Base-by-base conservation (phyloP, 495 filamentous ascomycete genomes). In the Arthonia radiata region DNA sequence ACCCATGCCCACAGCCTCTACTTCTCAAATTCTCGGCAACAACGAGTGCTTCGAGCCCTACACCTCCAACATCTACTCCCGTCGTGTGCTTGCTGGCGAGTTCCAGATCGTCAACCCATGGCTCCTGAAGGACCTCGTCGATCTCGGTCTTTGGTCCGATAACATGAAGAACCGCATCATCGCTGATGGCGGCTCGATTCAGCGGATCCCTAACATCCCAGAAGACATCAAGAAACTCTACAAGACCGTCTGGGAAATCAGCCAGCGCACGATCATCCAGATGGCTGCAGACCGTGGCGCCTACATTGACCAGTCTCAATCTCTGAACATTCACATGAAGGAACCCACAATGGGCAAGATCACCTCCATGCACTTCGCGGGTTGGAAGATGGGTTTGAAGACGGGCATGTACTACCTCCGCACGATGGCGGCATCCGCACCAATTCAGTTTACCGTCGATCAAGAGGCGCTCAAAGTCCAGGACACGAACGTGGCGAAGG, bases 121-220 rank as follows among this genome's bases (percentile, higher is more conserved):
- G 89, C 56, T 97, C 26, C 67, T 97, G 29, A 93, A 92, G 61
- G 86, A 97, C 41, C 67, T 97, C 10, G 86, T 97, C 31, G 86
- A 97, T 39, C 73, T 93, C 57, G 86, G 86, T 34, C 62, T 97
- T 17, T 97, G 86, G 86, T 92, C 82, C 18, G 86, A 97, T 53
- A 81, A 80, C 60, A 97, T 97, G 86, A 97, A 97, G 65, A 97
- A 97, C 58, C 79, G 86, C 37, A 97, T 97, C 59, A 94, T 97
- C 40, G 72, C 86, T 34, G 83, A 86, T 26, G 80, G 79, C 36
- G 86, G 86, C 27, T 91, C 80, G 5, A 81, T 97, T 34, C 86
- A 94, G 53, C 80, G 81, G 52, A 78, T 97, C 35, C 71, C 81
- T 38, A 92, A 83, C 51, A 91, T 97, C 31, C 86, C 86, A 18